Base-by-base conservation (phyloP, 2,329 filamentous ascomycete genomes). In the Penicillium concentricum region DNA sequence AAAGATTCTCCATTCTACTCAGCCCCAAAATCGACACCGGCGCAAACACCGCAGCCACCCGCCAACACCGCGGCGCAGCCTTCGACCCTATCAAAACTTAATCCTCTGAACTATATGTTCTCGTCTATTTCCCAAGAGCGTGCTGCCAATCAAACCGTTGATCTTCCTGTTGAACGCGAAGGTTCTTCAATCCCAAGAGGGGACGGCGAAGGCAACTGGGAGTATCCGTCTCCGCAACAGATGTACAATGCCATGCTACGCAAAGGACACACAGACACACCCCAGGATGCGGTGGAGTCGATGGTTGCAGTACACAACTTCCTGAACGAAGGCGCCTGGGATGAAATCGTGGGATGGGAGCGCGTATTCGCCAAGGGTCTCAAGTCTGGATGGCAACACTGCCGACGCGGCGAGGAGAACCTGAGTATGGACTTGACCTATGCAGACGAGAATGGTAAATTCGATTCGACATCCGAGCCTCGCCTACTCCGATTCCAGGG, bases 281-380 rank as follows among this genome's bases (percentile, higher is more conserved):
- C 96, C 54, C 85, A 91, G 53, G 94, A 93, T 20, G 92, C 92
- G 4, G 92, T 99, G 15, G 92, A 97, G 76, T 87, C 88, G 69
- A 99, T 99, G 94, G 94, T 99, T 6, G 89, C 91, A 0, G 91
- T 97, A 12, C 94, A 99, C 81, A 99, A 99, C 76, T 97, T 97
- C 69, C 76, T 99, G 57, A 99, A 99, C 73, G 94, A 99, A 74
- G 94, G 94, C 62, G 94, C 94, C 8, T 99, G 94, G 94, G 84
- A 85, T 18, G 94, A 99, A 81, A 96, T 99, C 69, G 83, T 94
- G 63, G 89, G 89, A 41, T 97, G 93, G 93, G 94, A 99, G 80
- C 83, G 87, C 54, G 85, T 92, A 51, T 99, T 97, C 71, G 81
- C 84, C 20, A 82, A 82, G 34, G 94, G 94, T 0, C 74, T 97